Conservation (phyloP, 306 rosid species). For the Glycine latifolia region DNA sequence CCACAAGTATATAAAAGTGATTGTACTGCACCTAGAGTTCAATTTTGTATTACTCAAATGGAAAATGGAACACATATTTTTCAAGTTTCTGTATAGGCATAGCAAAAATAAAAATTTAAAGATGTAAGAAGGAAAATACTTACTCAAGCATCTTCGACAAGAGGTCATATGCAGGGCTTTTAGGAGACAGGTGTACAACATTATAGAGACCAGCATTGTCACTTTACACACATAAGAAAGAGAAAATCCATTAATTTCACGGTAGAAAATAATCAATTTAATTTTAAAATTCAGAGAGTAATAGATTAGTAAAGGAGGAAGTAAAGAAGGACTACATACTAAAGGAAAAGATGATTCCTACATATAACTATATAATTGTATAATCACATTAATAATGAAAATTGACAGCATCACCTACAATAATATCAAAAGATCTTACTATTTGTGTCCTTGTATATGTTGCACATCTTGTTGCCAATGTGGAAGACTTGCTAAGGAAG, state of each 20-base stretch:
- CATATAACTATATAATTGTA: conserved; percentile 10
- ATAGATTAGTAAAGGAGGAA: neutral
- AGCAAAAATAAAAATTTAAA: neutral
- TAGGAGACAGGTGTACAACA: conserved; percentile 69
- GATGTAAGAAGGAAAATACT: conserved; percentile 48
- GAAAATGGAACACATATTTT: neutral
- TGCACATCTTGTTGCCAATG: conserved; percentile 79
- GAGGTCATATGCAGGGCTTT: conserved; percentile 80
- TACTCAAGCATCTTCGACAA: conserved; percentile 92
- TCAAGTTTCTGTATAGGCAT: neutral
- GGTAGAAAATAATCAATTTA: neutral
- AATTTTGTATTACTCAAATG: conserved; percentile 4
- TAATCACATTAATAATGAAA: conserved; percentile 13
- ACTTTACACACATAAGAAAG: conserved; percentile 51
- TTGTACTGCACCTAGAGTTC: neutral
- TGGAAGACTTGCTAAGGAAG: conserved; percentile 79
- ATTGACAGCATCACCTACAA: conserved; percentile 14
- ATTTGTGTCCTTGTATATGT: conserved; percentile 81
- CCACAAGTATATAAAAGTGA: neutral
- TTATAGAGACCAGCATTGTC: conserved; percentile 67
- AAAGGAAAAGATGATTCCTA: conserved; percentile 1
- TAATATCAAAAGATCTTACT: conserved; percentile 58
- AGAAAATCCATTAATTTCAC: conserved; percentile 16
- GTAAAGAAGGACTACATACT: neutral
- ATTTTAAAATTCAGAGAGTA: neutral